A percentile compares a stretch with the other conserved stretches of the same genome.
These are phyloP conservation scores for Lindgomyces ingoldianus DNA, from an alignment of 495 filamentous ascomycete genomes.

Conservation along the genomic window DNA sequence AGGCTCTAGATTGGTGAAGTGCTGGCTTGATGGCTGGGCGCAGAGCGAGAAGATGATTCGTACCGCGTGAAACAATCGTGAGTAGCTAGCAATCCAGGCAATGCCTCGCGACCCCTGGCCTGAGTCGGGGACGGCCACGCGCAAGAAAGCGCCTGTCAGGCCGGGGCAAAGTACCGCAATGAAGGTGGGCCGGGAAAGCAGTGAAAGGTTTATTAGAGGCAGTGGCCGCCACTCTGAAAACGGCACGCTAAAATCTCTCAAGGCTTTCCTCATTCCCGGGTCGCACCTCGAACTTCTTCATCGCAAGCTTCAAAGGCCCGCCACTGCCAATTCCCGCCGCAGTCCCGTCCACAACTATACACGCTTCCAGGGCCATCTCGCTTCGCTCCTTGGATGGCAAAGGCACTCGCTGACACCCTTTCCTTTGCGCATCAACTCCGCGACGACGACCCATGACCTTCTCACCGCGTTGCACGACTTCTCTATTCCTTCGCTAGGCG, in stretches of 20 bases:
- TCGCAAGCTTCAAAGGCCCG: neutral
- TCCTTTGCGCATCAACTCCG: constrained; percentile 4
- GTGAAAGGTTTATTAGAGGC: neutral
- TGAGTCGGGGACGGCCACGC: neutral
- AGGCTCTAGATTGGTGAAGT: neutral
- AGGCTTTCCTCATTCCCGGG: neutral
- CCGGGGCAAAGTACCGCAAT: neutral
- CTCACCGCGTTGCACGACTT: neutral
- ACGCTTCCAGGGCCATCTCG: neutral
- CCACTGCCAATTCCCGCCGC: neutral
- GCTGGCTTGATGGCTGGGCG: neutral
- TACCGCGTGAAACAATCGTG: constrained; percentile 27
- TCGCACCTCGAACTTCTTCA: neutral
- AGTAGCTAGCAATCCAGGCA: neutral
- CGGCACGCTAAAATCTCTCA: constrained; percentile 5
- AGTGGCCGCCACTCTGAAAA: too few species aligned
- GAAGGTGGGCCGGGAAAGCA: neutral
- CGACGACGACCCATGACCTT: constrained; percentile 27
- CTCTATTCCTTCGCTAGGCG: constrained; percentile 23
- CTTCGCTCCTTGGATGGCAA: constrained; percentile 21
- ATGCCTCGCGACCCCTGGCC: neutral
- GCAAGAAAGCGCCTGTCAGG: neutral
- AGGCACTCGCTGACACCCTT: neutral
- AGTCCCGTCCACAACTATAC: neutral
- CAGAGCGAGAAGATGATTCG: constrained; percentile 11